Evolutionary conservation across 2,329 filamentous ascomycete species (phyloP).

Genomic region (Emmonsiellopsis sp.): DNA sequence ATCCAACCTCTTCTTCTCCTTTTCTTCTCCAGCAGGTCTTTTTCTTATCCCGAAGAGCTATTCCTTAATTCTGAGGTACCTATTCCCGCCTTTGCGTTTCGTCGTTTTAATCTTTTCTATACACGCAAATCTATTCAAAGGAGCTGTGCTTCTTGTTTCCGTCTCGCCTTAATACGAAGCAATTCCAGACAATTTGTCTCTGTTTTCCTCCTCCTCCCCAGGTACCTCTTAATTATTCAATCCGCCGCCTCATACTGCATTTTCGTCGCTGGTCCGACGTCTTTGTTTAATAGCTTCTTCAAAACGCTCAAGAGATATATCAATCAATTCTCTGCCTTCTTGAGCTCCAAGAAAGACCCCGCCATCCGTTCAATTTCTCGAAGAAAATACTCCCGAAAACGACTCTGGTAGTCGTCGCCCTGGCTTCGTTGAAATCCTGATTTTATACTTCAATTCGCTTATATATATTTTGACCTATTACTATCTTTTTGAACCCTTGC

Average conservation of each 20-base stretch:
- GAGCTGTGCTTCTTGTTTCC: conserved; percentile 9
- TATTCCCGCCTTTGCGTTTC: conserved; percentile 26
- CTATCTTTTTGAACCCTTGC: not conserved
- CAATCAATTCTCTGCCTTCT: not conserved
- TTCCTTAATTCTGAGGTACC: conserved; percentile 17
- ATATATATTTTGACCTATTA: not conserved
- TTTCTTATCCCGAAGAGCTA: conserved; percentile 19
- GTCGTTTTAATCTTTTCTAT: conserved; percentile 20
- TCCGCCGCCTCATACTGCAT: not conserved
- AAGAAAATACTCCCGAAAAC: not conserved
- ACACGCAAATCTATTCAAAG: conserved; percentile 1
- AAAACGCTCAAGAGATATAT: no score
- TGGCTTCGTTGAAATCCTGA: not conserved
- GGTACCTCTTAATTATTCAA: conserved; percentile 10
- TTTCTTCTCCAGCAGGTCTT: conserved; percentile 52
- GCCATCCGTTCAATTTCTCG: conserved; percentile 1
- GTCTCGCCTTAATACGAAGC: not conserved
- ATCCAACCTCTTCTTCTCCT: conserved; percentile 23
- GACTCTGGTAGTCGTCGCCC: conserved; percentile 1
- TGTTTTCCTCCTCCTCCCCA: not conserved
- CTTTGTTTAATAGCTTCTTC: conserved; percentile 12
- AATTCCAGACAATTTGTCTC: not conserved
- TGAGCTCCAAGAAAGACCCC: not conserved
- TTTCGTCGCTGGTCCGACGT: conserved; percentile 13
- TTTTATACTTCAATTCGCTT: not conserved